Evolutionary conservation across 495 filamentous ascomycete genomes (phyloP).

Genomic region (Penicillium pulvis): DNA sequence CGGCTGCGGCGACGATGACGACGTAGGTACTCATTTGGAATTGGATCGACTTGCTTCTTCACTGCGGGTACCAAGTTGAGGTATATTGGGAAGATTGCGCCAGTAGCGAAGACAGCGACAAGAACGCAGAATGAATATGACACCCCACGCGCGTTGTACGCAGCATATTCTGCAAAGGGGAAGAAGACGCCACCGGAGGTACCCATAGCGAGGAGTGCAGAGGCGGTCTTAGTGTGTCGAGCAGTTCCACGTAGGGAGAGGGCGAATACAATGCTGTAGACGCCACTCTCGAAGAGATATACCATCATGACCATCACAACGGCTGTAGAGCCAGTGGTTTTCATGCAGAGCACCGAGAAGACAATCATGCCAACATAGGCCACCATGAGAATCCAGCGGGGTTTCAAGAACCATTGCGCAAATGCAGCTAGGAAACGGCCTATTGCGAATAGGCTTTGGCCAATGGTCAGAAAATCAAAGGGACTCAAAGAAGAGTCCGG

Average conservation of each 20-base stretch:
- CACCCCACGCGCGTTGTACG: conserved; percentile 38
- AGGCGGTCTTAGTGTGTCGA: conserved; percentile 59
- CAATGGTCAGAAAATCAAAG: conserved; percentile 54
- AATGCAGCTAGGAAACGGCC: conserved; percentile 64
- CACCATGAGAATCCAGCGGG: conserved; percentile 61
- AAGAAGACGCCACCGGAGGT: conserved; percentile 59
- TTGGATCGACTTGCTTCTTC: conserved; percentile 63
- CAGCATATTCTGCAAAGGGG: conserved; percentile 55
- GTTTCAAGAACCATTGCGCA: conserved; percentile 57
- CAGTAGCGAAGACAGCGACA: conserved; percentile 59
- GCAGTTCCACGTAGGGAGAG: conserved; percentile 62
- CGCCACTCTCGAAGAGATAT: conserved; percentile 62
- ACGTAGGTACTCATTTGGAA: conserved; percentile 49
- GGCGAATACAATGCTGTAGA: conserved; percentile 65
- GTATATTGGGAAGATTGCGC: conserved; percentile 61
- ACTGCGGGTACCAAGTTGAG: conserved; percentile 57
- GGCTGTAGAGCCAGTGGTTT: conserved; percentile 45
- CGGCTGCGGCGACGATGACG: conserved; percentile 34
- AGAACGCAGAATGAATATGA: conserved; percentile 58
- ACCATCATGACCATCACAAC: conserved; percentile 55
- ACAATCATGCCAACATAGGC: conserved; percentile 58
- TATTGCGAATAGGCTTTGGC: conserved; percentile 61
- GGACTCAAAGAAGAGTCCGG: conserved; percentile 32
- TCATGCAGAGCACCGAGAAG: conserved; percentile 57
- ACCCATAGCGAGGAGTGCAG: conserved; percentile 54